A percentile compares a stretch with the other conserved stretches of the same genome.
These are phyloP conservation scores for Alternaria infectoria DNA, from an alignment of 2,329 filamentous ascomycete species.

Conservation along the genomic window DNA sequence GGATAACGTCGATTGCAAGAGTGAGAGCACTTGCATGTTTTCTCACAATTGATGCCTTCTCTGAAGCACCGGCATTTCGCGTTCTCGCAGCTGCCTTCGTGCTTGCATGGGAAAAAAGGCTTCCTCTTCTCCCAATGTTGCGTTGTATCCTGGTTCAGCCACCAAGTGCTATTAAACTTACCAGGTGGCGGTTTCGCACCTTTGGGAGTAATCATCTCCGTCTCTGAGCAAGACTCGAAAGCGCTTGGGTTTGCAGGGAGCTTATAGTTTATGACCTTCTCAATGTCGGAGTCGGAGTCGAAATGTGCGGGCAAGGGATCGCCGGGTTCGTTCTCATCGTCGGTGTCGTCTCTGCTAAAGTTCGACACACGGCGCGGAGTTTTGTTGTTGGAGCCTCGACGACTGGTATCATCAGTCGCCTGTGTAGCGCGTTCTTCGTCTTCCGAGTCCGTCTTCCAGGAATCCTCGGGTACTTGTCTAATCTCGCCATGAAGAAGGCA, in stretches of 20 bases:
- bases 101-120: conserved; percentile 69
- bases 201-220: not conserved
- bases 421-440: conserved; percentile 6
- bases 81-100: conserved; percentile 69
- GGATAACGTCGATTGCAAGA: conserved; percentile 61
- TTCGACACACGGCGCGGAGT: not conserved
- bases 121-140: conserved; percentile 64
- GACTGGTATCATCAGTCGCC: conserved; percentile 2
- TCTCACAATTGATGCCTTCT: conserved; percentile 71
- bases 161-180: conserved; percentile 26
- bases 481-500: conserved; percentile 53
- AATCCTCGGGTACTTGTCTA: conserved; percentile 33
- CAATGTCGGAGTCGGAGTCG: conserved; percentile 27
- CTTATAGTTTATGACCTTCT: conserved; percentile 35
- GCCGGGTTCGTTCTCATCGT: not conserved
- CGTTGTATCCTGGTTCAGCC: conserved; percentile 48
- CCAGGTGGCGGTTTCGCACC: conserved; percentile 12
- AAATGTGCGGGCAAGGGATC: conserved; percentile 13
- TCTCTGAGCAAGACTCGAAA: conserved; percentile 9
- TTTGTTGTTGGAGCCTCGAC: conserved; percentile 1
- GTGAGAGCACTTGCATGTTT: conserved; percentile 70
- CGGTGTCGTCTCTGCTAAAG: not conserved
- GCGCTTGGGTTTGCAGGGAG: conserved; percentile 19
- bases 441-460: conserved; percentile 8
- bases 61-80: conserved; percentile 67